These are phyloP conservation scores for Leptographium galeiforme DNA, from an alignment of 2,329 filamentous ascomycete genomes.

Conservation along the genomic window DNA sequence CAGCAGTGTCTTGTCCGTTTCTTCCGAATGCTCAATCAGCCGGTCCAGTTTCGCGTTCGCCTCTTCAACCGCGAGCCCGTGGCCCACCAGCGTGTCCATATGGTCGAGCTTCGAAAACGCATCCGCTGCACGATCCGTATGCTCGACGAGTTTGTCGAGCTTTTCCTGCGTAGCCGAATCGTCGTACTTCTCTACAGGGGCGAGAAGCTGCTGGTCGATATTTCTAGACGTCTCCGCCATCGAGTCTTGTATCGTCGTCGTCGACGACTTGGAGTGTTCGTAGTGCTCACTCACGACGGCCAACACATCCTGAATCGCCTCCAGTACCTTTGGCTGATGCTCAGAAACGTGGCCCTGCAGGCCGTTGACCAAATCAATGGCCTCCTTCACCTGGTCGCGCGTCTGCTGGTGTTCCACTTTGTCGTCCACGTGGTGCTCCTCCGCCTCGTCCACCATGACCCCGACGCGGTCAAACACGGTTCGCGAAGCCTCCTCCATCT, in stretches of 20 bases:
- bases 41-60: neutral
- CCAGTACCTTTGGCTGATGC: slow-evolving; percentile 77
- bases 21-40: slow-evolving; percentile 10
- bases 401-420: slow-evolving; percentile 75
- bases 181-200: slow-evolving; percentile 53
- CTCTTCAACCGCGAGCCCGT: neutral
- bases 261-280: slow-evolving; percentile 65
- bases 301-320: slow-evolving; percentile 76
- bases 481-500: slow-evolving; percentile 76
- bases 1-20: slow-evolving; percentile 4
- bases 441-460: slow-evolving; percentile 60
- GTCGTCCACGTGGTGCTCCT: slow-evolving; percentile 59
- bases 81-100: slow-evolving; percentile 2
- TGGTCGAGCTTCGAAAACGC: slow-evolving; percentile 8
- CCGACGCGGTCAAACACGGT: slow-evolving; percentile 76
- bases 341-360: slow-evolving; percentile 70
- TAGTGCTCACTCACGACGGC: slow-evolving; percentile 74
- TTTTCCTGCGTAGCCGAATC: slow-evolving; percentile 47
- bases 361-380: slow-evolving; percentile 57
- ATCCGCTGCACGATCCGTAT: slow-evolving; percentile 49
- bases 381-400: slow-evolving; percentile 65
- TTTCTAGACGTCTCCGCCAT: slow-evolving; percentile 49
- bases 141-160: slow-evolving; percentile 9
- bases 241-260: slow-evolving; percentile 40
- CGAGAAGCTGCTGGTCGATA: slow-evolving; percentile 35